phyloP scores from a whole-genome alignment of 2,329 filamentous ascomycete species.

The Penicillium sp. region DNA sequence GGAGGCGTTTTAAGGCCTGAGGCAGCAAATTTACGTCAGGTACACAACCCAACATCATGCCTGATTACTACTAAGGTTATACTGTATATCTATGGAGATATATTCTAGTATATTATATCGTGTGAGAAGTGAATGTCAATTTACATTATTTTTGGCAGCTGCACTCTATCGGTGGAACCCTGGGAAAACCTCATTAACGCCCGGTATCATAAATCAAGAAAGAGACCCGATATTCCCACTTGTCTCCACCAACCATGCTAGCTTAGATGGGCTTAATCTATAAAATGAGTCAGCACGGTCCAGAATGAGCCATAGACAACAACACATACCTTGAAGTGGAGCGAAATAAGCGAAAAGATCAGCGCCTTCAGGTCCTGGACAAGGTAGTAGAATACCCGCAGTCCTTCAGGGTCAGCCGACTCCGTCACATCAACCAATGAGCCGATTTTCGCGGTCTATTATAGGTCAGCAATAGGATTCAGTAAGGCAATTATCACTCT shows the following conservation, averaged over 20 bases:
- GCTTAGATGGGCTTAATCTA: constrained; percentile 56
- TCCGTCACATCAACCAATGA: constrained; percentile 96
- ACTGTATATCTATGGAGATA: neutral
- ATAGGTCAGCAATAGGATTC: neutral
- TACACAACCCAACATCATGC: neutral
- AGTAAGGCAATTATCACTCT: neutral
- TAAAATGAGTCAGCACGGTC: constrained; percentile 4
- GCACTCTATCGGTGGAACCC: neutral
- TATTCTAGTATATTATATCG: neutral
- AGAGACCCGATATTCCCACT: constrained; percentile 1
- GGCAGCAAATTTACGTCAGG: constrained; percentile 20
- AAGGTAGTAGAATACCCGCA: constrained; percentile 97
- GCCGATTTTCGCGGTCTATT: constrained; percentile 93
- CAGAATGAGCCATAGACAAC: neutral
- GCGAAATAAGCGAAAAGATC: constrained; percentile 90
- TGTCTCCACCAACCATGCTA: neutral
- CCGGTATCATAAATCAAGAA: constrained; percentile 22
- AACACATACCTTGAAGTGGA: constrained; percentile 82
- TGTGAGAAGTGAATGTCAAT: neutral
- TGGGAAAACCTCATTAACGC: constrained; percentile 16
- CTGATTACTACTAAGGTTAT: neutral
- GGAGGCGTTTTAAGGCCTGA: constrained; percentile 29
- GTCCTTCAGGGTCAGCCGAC: constrained; percentile 90
- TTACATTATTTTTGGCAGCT: neutral
- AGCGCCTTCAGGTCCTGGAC: constrained; percentile 96